Conservation (phyloP, 2,329 filamentous ascomycete genomes). For the Arthroderma sp. region DNA sequence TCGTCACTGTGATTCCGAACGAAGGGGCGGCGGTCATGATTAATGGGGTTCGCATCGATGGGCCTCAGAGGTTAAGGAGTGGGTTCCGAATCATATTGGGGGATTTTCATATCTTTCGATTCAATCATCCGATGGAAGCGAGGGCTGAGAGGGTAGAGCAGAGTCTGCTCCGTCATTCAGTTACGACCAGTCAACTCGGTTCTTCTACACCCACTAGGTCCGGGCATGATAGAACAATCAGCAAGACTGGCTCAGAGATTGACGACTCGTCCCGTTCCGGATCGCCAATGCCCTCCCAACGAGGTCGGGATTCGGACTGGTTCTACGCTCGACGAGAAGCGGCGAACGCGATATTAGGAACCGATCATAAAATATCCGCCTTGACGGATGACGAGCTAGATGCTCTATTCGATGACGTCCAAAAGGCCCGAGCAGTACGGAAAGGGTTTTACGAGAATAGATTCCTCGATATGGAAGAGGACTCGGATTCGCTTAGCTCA, state of each 20-base stretch:
- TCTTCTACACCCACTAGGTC: constrained; percentile 46
- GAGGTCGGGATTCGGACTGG: constrained; percentile 76
- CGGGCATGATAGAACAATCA: constrained; percentile 69
- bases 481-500: constrained; percentile 77
- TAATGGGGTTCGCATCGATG: constrained; percentile 80
- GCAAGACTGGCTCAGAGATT: constrained; percentile 65
- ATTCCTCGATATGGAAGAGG: constrained; percentile 53
- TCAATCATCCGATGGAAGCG: constrained; percentile 95
- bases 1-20: constrained; percentile 78
- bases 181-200: constrained; percentile 51
- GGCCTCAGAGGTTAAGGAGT: constrained; percentile 73
- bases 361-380: constrained; percentile 81
- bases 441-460: constrained; percentile 52
- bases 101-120: constrained; percentile 93
- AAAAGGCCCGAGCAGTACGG: constrained; percentile 71
- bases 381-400: constrained; percentile 91
- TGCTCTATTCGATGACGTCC: constrained; percentile 83
- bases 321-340: constrained; percentile 86
- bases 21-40: constrained; percentile 98
- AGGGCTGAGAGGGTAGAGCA: constrained; percentile 81
- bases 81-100: constrained; percentile 91
- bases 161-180: constrained; percentile 74
- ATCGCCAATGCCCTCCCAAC: constrained; percentile 61
- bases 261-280: constrained; percentile 61
- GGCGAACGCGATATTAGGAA: constrained; percentile 76